phyloP scores from a whole-genome alignment of 495 filamentous ascomycete species.

The Haplographium delicatum region DNA sequence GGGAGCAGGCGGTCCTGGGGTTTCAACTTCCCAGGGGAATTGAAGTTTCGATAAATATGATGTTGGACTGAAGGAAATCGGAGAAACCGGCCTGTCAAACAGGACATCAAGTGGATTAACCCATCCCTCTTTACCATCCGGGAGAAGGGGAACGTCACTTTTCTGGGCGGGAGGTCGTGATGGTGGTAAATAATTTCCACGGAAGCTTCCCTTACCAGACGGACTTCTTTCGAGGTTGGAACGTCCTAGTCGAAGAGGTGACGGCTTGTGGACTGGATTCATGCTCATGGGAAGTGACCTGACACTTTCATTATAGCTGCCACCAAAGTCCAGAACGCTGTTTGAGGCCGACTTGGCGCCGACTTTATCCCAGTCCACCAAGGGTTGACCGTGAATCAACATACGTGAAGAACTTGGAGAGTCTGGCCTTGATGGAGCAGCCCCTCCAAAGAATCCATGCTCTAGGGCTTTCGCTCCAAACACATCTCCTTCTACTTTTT shows the following conservation, averaged over 20 bases:
- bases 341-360: slow-evolving; percentile 3
- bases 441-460: slow-evolving; percentile 38
- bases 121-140: slow-evolving; percentile 1
- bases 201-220: slow-evolving; percentile 8
- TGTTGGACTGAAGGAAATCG: background rate
- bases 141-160: slow-evolving; percentile 1
- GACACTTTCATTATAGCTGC: background rate
- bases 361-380: slow-evolving; percentile 13
- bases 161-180: slow-evolving; percentile 6
- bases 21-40: slow-evolving; percentile 5
- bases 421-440: slow-evolving; percentile 38
- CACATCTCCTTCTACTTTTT: slow-evolving; percentile 38
- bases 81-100: slow-evolving; percentile 16
- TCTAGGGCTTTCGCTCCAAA: slow-evolving; percentile 42
- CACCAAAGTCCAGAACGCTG: slow-evolving; percentile 6
- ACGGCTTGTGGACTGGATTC: slow-evolving; percentile 8
- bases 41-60: slow-evolving; percentile 18
- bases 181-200: slow-evolving; percentile 18
- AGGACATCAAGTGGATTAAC: slow-evolving; percentile 20
- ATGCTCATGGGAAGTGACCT: background rate
- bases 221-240: slow-evolving; percentile 5
- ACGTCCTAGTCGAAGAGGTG: slow-evolving; percentile 18
- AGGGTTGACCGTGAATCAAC: background rate
- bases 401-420: slow-evolving; percentile 25
- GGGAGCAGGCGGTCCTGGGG: slow-evolving; percentile 5